Evolutionary conservation across 1,139 yeast genomes (phyloP), one percentile per base, ranked within the genome.

Genomic region (Yamadazyma oceani): DNA sequence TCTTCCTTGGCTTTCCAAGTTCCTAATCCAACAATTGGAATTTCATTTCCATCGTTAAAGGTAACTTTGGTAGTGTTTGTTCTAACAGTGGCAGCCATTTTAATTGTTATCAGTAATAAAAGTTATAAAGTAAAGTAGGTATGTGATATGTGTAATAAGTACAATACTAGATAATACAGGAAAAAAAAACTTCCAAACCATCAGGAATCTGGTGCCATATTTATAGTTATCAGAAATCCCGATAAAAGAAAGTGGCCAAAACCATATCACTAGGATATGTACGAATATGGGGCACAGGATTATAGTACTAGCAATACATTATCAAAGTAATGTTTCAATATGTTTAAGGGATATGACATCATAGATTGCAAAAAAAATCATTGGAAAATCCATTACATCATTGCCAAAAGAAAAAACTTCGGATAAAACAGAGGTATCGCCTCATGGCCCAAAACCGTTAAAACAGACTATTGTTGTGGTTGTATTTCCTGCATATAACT

Each of bases 11-110:
- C 73, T 56, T 75, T 73, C 87, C 87, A 84, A n/a, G 90, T 83
- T 25, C 92, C 90, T 32, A 83, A 67, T 1, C 86, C 90, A 33
- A 83, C 57, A 25, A 69, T 75, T 24, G 90, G 90, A 50, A 84
- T 81, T 34, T 58, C 52, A 40, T 65, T 66, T 12, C 87, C 87
- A 43, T 78, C 74, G 67, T 80, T 81, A 39, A 82, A 64, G 16
- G 61, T 64, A 40, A 62, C 42, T 4, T 54, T 51, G 36, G 48
- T 43, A 16, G 57, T 49, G 17, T 34, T 31, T 5, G 27, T 28
- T 24, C 19, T 15, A 26, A 14, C 26, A 22, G 14, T 23, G n/a
- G 38, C 35, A 17, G 40, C 39, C 39, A 38, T 31, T 29, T 24
- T 24, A 12, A 24, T 24, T 11, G 13, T 24, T 21, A 6, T 10